Percentiles rank a stretch among this genome's conserved stretches.
phyloP scores from a whole-genome alignment of 306 rosid species.

The Castanea sativa region DNA sequence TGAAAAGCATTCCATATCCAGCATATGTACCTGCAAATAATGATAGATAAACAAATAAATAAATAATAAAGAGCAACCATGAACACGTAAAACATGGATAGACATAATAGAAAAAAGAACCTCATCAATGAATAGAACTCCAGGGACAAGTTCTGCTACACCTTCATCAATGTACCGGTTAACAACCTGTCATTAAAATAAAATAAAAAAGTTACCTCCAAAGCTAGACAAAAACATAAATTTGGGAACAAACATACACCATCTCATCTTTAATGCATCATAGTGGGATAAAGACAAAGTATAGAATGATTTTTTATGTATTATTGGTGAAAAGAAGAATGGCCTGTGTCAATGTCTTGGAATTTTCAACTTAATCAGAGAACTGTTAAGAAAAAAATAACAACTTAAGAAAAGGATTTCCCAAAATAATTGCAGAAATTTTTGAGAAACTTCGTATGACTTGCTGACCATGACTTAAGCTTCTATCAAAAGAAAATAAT shows the following conservation, averaged over 20 bases:
- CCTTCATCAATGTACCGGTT: conserved; percentile 95
- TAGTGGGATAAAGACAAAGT: background rate
- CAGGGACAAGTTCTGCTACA: conserved; percentile 99
- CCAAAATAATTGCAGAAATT: background rate
- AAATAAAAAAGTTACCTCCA: background rate
- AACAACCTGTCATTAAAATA: conserved; percentile 62
- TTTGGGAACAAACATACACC: background rate
- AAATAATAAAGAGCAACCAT: background rate
- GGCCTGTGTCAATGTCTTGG: background rate
- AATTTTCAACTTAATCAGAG: background rate
- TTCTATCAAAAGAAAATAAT: conserved; percentile 8
- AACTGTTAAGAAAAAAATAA: background rate
- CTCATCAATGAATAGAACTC: conserved; percentile 87
- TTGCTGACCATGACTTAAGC: background rate
- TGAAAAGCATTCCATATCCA: conserved; percentile 96
- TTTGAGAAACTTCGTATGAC: background rate
- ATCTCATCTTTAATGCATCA: background rate
- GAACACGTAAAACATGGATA: conserved; percentile 4
- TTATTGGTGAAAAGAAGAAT: background rate
- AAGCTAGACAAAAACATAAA: background rate
- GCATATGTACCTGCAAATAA: conserved; percentile 81
- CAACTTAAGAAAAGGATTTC: background rate
- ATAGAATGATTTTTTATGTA: background rate
- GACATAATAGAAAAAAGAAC: conserved; percentile 22
- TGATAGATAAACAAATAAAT: conserved; percentile 5